Percentiles rank a stretch among this genome's conserved stretches.
phyloP scores from a whole-genome alignment of 1,139 yeast species.

The Casaregolazyma lundiana region DNA sequence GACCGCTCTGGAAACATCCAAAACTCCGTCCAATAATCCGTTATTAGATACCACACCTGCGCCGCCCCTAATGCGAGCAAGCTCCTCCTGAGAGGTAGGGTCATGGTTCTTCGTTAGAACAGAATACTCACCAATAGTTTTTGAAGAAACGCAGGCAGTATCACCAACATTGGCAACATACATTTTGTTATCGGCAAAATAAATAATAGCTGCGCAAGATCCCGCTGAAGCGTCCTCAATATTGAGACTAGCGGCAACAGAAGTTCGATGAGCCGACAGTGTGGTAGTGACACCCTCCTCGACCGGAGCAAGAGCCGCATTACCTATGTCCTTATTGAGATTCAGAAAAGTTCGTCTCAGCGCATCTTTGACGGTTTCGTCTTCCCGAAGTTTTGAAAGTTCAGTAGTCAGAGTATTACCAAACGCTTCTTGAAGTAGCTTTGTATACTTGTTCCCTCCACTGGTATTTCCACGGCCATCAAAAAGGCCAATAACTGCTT shows the following conservation, averaged over 20 bases:
- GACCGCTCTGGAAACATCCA: constrained; percentile 83
- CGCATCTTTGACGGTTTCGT: constrained; percentile 55
- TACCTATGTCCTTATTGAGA: constrained; percentile 77
- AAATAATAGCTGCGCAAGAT: constrained; percentile 76
- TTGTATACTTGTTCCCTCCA: constrained; percentile 57
- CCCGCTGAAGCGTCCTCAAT: constrained; percentile 75
- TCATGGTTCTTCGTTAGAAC: constrained; percentile 75
- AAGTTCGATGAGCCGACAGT: constrained; percentile 31
- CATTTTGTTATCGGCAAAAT: constrained; percentile 62
- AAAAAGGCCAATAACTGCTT: constrained; percentile 71
- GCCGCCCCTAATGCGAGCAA: constrained; percentile 80
- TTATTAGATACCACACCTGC: constrained; percentile 89
- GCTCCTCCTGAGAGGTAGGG: constrained; percentile 75
- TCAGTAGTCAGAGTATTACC: constrained; percentile 62
- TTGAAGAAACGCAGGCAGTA: constrained; percentile 72
- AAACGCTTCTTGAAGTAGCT: constrained; percentile 68
- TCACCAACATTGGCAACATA: constrained; percentile 92
- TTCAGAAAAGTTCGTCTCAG: constrained; percentile 72
- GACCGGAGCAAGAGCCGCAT: constrained; percentile 32
- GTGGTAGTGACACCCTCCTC: constrained; percentile 32
- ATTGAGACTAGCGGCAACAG: constrained; percentile 31
- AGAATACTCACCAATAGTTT: constrained; percentile 74
- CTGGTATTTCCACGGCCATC: constrained; percentile 62
- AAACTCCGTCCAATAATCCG: constrained; percentile 78
- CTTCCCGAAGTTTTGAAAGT: constrained; percentile 46